Base-by-base conservation (phyloP, 2,329 filamentous ascomycete genomes). In the Beauveria brongniartii region DNA sequence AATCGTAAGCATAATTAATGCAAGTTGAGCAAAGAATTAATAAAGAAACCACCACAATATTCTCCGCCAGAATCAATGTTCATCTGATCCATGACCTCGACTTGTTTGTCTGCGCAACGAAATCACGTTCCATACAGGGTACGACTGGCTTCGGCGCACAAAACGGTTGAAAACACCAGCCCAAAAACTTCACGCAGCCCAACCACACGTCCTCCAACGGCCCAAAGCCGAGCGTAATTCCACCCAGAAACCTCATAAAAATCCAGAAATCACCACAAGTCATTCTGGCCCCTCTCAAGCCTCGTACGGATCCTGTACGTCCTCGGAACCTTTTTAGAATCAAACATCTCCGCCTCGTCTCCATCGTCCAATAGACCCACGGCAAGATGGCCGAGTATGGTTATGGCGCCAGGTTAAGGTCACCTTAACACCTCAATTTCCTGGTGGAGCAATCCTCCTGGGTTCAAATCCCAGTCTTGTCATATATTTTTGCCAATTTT, bases 401-500 rank as follows among this genome's bases (percentile, higher is more conserved):
- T 71, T 71, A 71, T 71, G 69, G 70, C 70, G 69, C 63, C 69
- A 71, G 70, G 69, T 71, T 71, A 71, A 71, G 70, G 70, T 66
- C 20, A 67, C 66, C 69, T 71, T 68, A 67, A 69, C 65, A 67
- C 26, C 54, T 59, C 48, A 59, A 54, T 54, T 56, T 71, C 69
- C 70, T 71, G 69, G 62, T 71, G 69, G 69, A 71, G 69, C 68
- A 70, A 71, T 71, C 69, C 69, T 71, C 69, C 69, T 71, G 69
- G 69, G 69, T 71, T 71, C 70, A 67, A 72, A 69, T 71, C 69
- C 70, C 69, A 69, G 69, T 72, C 69, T 69, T 66, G 67, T 71
- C 69, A 68, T 41, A n/a, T 53, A 22, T 50, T 55, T 60, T 60
- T 48, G 28, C n/a, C 51, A n/a, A 18, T 34, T 54, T 34, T 34